Evolutionary conservation across 2,329 filamentous ascomycete genomes (phyloP).

Genomic region (Ceratocystis cubensis): DNA sequence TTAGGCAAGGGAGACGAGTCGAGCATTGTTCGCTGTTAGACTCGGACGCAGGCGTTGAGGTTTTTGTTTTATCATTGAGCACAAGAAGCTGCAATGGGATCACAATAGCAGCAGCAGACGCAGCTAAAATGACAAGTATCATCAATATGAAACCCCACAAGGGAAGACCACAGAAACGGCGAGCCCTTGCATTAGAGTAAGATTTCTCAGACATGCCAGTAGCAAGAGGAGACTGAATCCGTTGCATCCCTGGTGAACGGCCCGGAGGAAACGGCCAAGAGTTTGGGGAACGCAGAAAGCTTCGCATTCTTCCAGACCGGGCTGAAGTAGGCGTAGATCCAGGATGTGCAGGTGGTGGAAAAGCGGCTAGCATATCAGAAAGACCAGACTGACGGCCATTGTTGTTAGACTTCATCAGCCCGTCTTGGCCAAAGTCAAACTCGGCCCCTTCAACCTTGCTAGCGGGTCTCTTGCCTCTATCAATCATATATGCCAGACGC

Average conservation of each 20-base stretch:
- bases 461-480: conserved; percentile 57
- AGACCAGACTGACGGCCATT: conserved; percentile 41
- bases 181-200: conserved; percentile 29
- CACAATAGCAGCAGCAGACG: conserved; percentile 58
- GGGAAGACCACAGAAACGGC: conserved; percentile 73
- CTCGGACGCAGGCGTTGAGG: conserved; percentile 27
- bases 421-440: conserved; percentile 38
- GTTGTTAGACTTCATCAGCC: conserved; percentile 31
- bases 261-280: conserved; percentile 39
- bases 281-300: conserved; percentile 31
- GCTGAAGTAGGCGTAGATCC: conserved; percentile 29
- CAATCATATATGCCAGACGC: conserved; percentile 72
- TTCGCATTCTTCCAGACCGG: conserved; percentile 27
- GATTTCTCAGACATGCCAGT: conserved; percentile 21
- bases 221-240: conserved; percentile 16
- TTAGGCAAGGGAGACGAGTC: conserved; percentile 52
- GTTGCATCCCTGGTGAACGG: conserved; percentile 20
- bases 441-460: conserved; percentile 42
- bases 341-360: conserved; percentile 47
- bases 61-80: conserved; percentile 33
- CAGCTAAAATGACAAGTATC: conserved; percentile 55
- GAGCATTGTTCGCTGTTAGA: conserved; percentile 43
- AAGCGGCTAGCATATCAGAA: conserved; percentile 54
- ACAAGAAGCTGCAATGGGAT: conserved; percentile 59
- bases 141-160: conserved; percentile 62